Conservation (phyloP, 2,329 filamentous ascomycete species). For the Alternaria sp. region DNA sequence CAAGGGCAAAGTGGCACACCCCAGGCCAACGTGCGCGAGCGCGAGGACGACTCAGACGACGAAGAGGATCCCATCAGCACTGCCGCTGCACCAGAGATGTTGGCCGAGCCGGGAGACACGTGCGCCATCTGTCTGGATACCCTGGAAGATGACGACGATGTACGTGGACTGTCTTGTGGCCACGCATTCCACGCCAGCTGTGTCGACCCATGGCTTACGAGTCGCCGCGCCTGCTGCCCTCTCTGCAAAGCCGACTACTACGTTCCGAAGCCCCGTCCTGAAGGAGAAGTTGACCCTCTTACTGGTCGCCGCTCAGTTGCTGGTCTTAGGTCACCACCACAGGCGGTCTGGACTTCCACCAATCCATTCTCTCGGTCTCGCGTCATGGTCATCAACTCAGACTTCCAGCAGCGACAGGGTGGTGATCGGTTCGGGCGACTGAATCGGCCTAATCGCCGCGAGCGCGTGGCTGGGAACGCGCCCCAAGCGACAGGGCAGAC, state of each 20-base stretch:
- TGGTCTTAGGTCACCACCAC: constrained; percentile 42
- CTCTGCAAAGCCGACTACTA: constrained; percentile 99
- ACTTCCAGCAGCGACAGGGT: constrained; percentile 14
- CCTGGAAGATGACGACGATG: constrained; percentile 93
- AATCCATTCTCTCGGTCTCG: constrained; percentile 45
- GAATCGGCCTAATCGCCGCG: constrained; percentile 33
- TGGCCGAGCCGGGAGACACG: constrained; percentile 84
- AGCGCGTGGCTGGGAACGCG: constrained; percentile 21
- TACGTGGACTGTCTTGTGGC: constrained; percentile 92
- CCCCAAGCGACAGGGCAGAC: constrained; percentile 16
- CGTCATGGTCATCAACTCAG: constrained; percentile 33
- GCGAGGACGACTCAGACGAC: constrained; percentile 65
- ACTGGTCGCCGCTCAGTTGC: constrained; percentile 38
- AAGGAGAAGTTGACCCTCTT: constrained; percentile 52
- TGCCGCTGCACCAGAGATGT: constrained; percentile 79
- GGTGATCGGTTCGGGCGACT: constrained; percentile 30
- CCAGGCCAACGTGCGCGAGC: constrained; percentile 30
- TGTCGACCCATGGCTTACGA: constrained; percentile 95
- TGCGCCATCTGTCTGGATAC: constrained; percentile 97
- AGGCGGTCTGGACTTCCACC: constrained; percentile 40
- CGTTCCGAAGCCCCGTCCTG: constrained; percentile 83
- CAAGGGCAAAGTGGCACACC: constrained; percentile 27
- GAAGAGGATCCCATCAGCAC: constrained; percentile 83
- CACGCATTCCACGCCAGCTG: constrained; percentile 97
- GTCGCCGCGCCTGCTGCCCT: constrained; percentile 91